phyloP scores from a whole-genome alignment of 1,284 basidiomycete species.

The Ustilago hordei region DNA sequence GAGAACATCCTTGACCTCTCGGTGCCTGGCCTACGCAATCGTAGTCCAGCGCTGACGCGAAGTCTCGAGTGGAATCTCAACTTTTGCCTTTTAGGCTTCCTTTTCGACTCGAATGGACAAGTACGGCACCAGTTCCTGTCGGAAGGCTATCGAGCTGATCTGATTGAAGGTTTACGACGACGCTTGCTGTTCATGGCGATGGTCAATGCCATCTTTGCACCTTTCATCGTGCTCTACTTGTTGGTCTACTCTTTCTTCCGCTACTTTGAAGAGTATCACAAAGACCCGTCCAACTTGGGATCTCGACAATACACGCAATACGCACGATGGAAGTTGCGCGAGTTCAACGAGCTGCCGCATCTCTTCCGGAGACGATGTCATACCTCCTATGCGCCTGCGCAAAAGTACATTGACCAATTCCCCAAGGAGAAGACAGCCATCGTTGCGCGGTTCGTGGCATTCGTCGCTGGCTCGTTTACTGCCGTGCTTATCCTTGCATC shows the following conservation, averaged over 20 bases:
- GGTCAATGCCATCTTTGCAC: conserved; percentile 91
- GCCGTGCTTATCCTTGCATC: conserved; percentile 92
- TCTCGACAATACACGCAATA: conserved; percentile 91
- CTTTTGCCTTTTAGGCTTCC: conserved; percentile 92
- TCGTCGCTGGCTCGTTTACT: conserved; percentile 94
- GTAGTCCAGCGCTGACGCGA: conserved; percentile 80
- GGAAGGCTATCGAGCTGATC: conserved; percentile 79
- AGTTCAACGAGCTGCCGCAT: conserved; percentile 98
- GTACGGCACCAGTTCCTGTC: conserved; percentile 91
- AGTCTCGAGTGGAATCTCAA: conserved; percentile 95
- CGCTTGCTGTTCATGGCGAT: conserved; percentile 96
- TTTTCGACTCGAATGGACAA: conserved; percentile 87
- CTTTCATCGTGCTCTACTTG: conserved; percentile 96
- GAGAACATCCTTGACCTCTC: conserved; percentile 91
- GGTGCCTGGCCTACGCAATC: conserved; percentile 73
- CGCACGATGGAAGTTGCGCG: conserved; percentile 97
- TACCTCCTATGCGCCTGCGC: conserved; percentile 87
- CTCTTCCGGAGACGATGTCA: conserved; percentile 87
- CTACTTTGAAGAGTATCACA: conserved; percentile 99
- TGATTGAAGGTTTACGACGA: conserved; percentile 83
- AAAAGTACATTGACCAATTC: conserved; percentile 96
- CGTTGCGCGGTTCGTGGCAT: conserved; percentile 91
- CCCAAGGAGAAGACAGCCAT: conserved; percentile 92
- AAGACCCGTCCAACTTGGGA: conserved; percentile 93
- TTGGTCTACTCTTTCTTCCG: conserved; percentile 99